Evolutionary conservation across 192 early-diverging fungal species (phyloP).

Genomic region (Chytriomyces hyalinus): DNA sequence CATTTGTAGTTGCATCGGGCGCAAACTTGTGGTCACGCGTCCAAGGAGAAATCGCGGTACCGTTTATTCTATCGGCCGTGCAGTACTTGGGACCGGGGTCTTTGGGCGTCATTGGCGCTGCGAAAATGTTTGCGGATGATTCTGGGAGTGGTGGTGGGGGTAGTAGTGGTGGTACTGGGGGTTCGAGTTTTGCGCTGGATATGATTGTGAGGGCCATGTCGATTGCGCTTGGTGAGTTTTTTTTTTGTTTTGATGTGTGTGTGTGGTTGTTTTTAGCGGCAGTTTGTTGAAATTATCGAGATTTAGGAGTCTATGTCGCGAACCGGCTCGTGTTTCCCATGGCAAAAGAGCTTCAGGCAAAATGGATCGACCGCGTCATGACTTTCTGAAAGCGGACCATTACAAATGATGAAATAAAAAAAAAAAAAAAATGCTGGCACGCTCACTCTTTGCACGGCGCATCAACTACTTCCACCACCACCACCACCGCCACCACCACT

Average conservation of each 20-base stretch:
- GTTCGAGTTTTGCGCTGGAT: slow-evolving; percentile 23
- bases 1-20: slow-evolving; percentile 19
- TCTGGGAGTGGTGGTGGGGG: not conserved
- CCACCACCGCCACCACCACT: too few species aligned
- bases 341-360: not conserved
- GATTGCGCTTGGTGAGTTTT: not conserved
- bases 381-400: not conserved
- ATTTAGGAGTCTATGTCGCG: too few species aligned
- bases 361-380: slow-evolving; percentile 16
- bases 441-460: too few species aligned
- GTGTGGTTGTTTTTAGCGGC: too few species aligned
- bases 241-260: not conserved
- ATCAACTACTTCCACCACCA: too few species aligned
- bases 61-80: slow-evolving; percentile 27
- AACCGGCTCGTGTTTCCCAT: slow-evolving; percentile 16
- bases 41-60: slow-evolving; percentile 30
- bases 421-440: too few species aligned
- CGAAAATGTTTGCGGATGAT: slow-evolving; percentile 1
- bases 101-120: slow-evolving; percentile 8
- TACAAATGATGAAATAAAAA: not conserved
- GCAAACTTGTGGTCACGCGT: slow-evolving; percentile 20
- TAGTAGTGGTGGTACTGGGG: not conserved
- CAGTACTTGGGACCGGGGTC: slow-evolving; percentile 26
- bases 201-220: slow-evolving; percentile 31
- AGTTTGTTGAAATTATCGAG: too few species aligned